Evolutionary conservation across 768 basidiomycete genomes (phyloP), one percentile per base, ranked within the genome.

Genomic region (Cytidiella melzeri): DNA sequence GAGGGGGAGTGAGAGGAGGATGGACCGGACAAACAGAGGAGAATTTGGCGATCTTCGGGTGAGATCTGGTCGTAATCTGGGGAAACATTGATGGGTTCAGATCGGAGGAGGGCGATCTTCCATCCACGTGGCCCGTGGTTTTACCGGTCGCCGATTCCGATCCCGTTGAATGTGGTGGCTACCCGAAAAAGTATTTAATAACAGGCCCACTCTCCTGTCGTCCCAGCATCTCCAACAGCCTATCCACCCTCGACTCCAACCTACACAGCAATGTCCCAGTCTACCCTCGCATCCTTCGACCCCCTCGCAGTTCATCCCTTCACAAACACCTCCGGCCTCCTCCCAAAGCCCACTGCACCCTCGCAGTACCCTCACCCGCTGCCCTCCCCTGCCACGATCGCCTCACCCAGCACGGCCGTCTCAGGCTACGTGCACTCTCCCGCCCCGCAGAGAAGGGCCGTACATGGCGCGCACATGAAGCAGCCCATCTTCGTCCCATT

Each of bases 251-350:
- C n/a, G n/a, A n/a, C n/a, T n/a, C n/a, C n/a, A n/a, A n/a, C n/a
- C n/a, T n/a, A n/a, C n/a, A n/a, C n/a, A n/a, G n/a, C n/a, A 15
- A 65, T 65, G 64, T 58, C 67, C 43, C 55, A 61, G 26, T 57
- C 62, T 30, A 49, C 57, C 21, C 64, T 66, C 56, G 64, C 67
- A 19, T 74, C 76, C 20, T 82, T 83, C 57, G 69, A 83, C 67
- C 80, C 80, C 36, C 75, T 76, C 58, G 76, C 74, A 19, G 71
- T 69, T 18, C 78, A 83, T 61, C 77, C 79, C 9, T 83, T 82
- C 70, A 81, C 77, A 34, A 67, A 69, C 59, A 59, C 56, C 56
- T 63, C 64, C 38, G 61, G 64, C 23, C 48, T 62, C n/a, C 44
- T 64, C 23, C 65, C 69, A 25, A 64, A 62, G 47, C 72, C 77